Percentiles rank a stretch among this genome's conserved stretches.
phyloP scores from a whole-genome alignment of 1,284 basidiomycete genomes.

The Ustilago shanxiensis region DNA sequence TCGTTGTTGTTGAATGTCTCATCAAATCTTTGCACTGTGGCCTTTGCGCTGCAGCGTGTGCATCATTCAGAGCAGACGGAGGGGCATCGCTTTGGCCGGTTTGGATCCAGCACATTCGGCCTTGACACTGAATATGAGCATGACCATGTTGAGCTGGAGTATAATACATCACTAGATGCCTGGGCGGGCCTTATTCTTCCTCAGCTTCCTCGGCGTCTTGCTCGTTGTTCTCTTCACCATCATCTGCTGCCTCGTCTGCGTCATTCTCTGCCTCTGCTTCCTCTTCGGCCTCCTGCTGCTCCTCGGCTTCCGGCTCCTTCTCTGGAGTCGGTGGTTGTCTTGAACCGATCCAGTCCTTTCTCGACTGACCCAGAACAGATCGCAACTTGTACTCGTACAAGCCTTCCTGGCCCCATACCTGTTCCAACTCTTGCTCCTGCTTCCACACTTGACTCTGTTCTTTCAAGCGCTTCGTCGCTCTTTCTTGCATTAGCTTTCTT shows the following conservation, averaged over 20 bases:
- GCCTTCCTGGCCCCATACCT: slow-evolving; percentile 43
- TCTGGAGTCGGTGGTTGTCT: slow-evolving; percentile 27
- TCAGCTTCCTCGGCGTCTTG: slow-evolving; percentile 6
- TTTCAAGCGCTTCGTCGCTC: slow-evolving; percentile 18
- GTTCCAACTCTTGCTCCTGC: slow-evolving; percentile 30
- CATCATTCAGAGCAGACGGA: not conserved
- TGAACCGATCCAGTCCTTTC: slow-evolving; percentile 40
- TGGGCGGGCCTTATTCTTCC: not conserved
- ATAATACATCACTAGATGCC: slow-evolving; percentile 3
- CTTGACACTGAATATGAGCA: not conserved
- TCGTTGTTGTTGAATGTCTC: no score
- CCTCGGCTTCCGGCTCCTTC: slow-evolving; percentile 1
- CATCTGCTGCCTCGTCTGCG: not conserved
- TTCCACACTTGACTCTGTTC: slow-evolving; percentile 21
- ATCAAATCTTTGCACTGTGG: no score
- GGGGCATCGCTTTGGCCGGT: not conserved
- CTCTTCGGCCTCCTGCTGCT: slow-evolving; percentile 3
- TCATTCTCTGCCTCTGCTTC: slow-evolving; percentile 13
- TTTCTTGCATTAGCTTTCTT: slow-evolving; percentile 17
- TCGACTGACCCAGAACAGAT: slow-evolving; percentile 22
- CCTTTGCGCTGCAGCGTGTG: not conserved
- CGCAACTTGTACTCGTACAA: slow-evolving; percentile 51
- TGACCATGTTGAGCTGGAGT: not conserved
- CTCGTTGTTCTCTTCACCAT: not conserved
- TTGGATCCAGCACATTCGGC: not conserved